These are phyloP conservation scores for Fragaria vesca DNA, from an alignment of 306 rosid species.

Conservation along the genomic window DNA sequence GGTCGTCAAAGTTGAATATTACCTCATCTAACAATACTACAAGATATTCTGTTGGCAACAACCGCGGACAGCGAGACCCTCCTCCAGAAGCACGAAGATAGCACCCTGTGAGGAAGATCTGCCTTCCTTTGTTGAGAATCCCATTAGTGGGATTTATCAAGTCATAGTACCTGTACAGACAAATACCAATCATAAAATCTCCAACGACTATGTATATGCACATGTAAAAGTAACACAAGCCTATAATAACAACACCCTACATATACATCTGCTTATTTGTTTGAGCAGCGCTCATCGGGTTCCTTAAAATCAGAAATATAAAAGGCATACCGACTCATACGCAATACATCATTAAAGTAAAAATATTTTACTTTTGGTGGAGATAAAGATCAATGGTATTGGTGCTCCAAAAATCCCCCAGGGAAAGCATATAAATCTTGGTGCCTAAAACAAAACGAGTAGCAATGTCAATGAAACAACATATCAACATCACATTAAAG, in stretches of 20 bases:
- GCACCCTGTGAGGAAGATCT: slow-evolving; percentile 86
- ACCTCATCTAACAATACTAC: slow-evolving; percentile 86
- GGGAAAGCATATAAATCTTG: slow-evolving; percentile 72
- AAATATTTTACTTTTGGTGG: slow-evolving; percentile 66
- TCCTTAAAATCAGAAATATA: neutral
- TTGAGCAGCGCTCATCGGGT: neutral
- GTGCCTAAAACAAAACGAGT: slow-evolving; percentile 57
- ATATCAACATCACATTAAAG: slow-evolving; percentile 1
- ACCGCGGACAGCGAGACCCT: slow-evolving; percentile 66
- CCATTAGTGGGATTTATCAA: slow-evolving; percentile 56
- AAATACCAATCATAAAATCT: slow-evolving; percentile 17
- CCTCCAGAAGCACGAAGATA: slow-evolving; percentile 72
- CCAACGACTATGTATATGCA: neutral
- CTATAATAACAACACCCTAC: neutral
- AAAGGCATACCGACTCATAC: neutral
- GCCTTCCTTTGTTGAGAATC: slow-evolving; percentile 84
- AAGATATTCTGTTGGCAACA: slow-evolving; percentile 90
- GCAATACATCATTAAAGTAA: neutral
- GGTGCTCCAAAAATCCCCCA: slow-evolving; percentile 92
- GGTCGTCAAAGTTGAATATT: slow-evolving; percentile 14
- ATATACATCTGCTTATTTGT: neutral
- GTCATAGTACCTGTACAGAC: slow-evolving; percentile 62
- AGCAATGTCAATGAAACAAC: neutral
- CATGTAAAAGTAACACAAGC: slow-evolving; percentile 1
- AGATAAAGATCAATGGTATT: slow-evolving; percentile 86